phyloP scores from a whole-genome alignment of 2,329 filamentous ascomycete genomes.

The Paecilomyces dactylethromorphus region DNA sequence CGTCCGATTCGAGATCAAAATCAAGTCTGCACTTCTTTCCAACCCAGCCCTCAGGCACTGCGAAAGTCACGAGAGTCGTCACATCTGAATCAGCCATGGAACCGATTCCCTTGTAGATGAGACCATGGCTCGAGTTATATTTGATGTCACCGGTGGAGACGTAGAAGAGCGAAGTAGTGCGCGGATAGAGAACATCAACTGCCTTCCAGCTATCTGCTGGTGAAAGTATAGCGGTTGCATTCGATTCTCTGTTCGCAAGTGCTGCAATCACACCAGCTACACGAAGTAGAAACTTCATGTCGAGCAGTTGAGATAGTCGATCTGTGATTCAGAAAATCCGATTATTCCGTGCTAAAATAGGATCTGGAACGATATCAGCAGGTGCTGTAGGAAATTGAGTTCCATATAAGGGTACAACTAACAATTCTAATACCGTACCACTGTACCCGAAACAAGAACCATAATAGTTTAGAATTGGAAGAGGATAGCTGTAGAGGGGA shows the following conservation, averaged over 20 bases:
- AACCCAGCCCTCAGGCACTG: not conserved
- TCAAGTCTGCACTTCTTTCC: not conserved
- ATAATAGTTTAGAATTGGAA: not conserved
- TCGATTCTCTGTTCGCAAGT: not conserved
- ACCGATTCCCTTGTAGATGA: not conserved
- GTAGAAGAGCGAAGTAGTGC: not conserved
- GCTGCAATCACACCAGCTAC: not conserved
- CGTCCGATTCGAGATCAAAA: not conserved
- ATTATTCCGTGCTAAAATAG: not conserved
- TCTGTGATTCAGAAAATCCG: not conserved
- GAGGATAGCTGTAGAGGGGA: not conserved
- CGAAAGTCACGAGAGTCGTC: constrained; percentile 1
- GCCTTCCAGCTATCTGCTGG: not conserved
- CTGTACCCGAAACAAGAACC: not conserved
- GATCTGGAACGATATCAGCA: not conserved
- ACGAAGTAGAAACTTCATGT: not conserved
- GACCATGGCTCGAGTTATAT: not conserved
- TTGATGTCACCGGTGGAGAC: not conserved
- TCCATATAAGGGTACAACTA: not conserved
- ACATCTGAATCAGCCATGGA: not conserved
- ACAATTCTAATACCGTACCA: not conserved
- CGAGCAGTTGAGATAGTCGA: not conserved
- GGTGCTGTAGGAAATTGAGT: not conserved
- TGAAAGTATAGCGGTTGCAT: not conserved
- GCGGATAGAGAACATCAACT: not conserved